Percentiles rank a stretch among this genome's conserved stretches.
Conservation (phyloP, 208 protist species). For the Zelonia costaricensis region DNA sequence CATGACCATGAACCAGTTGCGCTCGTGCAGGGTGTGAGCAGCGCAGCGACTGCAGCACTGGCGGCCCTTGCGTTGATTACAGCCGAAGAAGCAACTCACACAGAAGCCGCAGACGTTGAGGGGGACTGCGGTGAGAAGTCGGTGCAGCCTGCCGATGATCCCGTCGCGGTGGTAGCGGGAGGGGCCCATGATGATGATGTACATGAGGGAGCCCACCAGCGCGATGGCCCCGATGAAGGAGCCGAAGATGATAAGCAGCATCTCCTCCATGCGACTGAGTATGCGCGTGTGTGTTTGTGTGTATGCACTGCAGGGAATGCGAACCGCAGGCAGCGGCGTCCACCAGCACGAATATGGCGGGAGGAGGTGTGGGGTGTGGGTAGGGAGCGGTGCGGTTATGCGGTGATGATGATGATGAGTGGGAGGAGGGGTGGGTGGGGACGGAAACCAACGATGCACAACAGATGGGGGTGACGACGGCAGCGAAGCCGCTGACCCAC, state of each 20-base stretch:
- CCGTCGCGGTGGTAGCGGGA: slow-evolving; percentile 88
- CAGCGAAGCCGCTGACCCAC: no score
- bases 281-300: neutral
- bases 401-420: no score
- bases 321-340: no score
- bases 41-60: slow-evolving; percentile 35
- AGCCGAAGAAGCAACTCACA: slow-evolving; percentile 49
- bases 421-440: no score
- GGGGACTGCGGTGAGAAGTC: slow-evolving; percentile 34
- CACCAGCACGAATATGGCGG: no score
- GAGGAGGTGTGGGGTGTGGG: no score
- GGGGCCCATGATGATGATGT: slow-evolving; percentile 90
- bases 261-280: neutral
- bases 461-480: no score
- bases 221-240: slow-evolving; percentile 40
- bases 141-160: slow-evolving; percentile 67
- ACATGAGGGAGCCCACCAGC: slow-evolving; percentile 61
- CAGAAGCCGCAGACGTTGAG: slow-evolving; percentile 42
- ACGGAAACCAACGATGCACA: no score
- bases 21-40: slow-evolving; percentile 46
- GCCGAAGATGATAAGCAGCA: slow-evolving; percentile 34
- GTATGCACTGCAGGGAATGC: no score
- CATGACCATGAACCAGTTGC: slow-evolving; percentile 84
- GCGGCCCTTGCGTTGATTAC: slow-evolving; percentile 44
- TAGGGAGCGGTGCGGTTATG: no score